These are phyloP conservation scores for Pilasporangium apinafurcum DNA, from an alignment of 352 stramenopile genomes.

Conservation along the genomic window DNA sequence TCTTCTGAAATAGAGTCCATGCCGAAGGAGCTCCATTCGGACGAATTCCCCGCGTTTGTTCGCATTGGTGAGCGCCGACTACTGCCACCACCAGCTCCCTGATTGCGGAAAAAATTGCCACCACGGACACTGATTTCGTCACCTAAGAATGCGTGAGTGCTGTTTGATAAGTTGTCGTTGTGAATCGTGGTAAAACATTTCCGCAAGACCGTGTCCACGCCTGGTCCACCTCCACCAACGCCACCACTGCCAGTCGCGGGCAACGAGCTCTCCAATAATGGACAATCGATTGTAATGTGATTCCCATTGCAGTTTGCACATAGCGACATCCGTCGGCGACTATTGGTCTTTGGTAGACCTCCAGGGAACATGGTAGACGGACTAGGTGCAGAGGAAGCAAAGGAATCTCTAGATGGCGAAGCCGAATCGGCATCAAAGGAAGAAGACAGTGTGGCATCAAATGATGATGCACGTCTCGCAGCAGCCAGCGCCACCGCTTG, in stretches of 20 bases:
- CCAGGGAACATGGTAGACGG: slow-evolving; percentile 26
- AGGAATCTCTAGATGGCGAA: not conserved
- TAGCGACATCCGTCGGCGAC: slow-evolving; percentile 52
- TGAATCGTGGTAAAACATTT: slow-evolving; percentile 85
- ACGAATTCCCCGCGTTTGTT: slow-evolving; percentile 8
- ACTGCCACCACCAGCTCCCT: slow-evolving; percentile 11
- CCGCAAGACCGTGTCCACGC: slow-evolving; percentile 70
- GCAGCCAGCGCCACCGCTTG: slow-evolving; percentile 34
- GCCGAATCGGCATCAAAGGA: slow-evolving; percentile 7
- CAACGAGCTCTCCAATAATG: slow-evolving; percentile 52
- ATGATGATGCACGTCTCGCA: slow-evolving; percentile 30
- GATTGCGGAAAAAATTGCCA: slow-evolving; percentile 35
- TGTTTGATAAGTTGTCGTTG: slow-evolving; percentile 82
- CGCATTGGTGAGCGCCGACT: not conserved
- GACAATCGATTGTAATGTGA: slow-evolving; percentile 79
- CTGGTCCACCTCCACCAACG: slow-evolving; percentile 5
- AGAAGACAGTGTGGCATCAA: slow-evolving; percentile 11
- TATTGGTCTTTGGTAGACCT: slow-evolving; percentile 38
- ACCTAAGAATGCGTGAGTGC: slow-evolving; percentile 75
- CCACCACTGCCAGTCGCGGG: too few species aligned
- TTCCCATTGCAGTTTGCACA: slow-evolving; percentile 78
- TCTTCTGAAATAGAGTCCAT: slow-evolving; percentile 71
- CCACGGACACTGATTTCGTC: slow-evolving; percentile 83
- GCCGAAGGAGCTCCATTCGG: slow-evolving; percentile 40
- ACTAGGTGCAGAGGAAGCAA: not conserved